A percentile compares a stretch with the other conserved stretches of the same genome.
phyloP scores from a whole-genome alignment of 352 stramenopile species.

The Plasmopara muralis region DNA sequence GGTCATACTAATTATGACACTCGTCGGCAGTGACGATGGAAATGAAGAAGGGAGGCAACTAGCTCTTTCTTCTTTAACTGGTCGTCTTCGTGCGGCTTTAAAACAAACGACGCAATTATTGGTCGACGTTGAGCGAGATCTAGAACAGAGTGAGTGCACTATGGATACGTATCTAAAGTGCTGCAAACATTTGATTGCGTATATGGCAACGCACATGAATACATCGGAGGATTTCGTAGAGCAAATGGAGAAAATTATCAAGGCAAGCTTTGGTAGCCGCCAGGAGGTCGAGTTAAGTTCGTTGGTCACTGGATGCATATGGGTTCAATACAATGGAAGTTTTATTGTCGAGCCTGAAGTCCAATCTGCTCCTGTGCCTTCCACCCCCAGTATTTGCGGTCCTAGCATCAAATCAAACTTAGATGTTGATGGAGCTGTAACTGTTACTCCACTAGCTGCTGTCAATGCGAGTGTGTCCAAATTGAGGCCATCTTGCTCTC shows the following conservation, averaged over 20 bases:
- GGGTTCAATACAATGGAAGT: conserved; percentile 6
- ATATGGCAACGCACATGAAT: conserved; percentile 45
- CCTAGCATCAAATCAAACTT: conserved; percentile 2
- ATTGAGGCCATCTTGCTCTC: conserved; percentile 15
- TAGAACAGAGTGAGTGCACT: not conserved
- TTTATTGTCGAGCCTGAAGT: not conserved
- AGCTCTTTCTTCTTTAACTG: conserved; percentile 3
- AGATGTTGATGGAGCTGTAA: not conserved
- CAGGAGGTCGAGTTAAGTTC: conserved; percentile 24
- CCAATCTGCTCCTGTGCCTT: not conserved
- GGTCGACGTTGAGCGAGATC: conserved; percentile 9
- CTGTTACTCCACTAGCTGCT: conserved; percentile 10
- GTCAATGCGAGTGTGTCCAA: conserved; percentile 1
- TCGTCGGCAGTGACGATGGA: conserved; percentile 1
- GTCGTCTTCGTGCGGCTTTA: conserved; percentile 12
- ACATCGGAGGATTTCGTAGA: conserved; percentile 43
- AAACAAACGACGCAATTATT: conserved; percentile 13
- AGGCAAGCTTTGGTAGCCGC: conserved; percentile 40
- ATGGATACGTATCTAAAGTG: conserved; percentile 39
- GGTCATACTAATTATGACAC: not conserved
- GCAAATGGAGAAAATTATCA: conserved; percentile 60
- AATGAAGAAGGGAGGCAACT: not conserved
- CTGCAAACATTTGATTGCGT: conserved; percentile 42
- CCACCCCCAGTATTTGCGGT: conserved; percentile 4
- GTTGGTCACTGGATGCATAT: conserved; percentile 12